Base-by-base conservation (phyloP, 2,329 filamentous ascomycete genomes). In the Alternaria atra region DNA sequence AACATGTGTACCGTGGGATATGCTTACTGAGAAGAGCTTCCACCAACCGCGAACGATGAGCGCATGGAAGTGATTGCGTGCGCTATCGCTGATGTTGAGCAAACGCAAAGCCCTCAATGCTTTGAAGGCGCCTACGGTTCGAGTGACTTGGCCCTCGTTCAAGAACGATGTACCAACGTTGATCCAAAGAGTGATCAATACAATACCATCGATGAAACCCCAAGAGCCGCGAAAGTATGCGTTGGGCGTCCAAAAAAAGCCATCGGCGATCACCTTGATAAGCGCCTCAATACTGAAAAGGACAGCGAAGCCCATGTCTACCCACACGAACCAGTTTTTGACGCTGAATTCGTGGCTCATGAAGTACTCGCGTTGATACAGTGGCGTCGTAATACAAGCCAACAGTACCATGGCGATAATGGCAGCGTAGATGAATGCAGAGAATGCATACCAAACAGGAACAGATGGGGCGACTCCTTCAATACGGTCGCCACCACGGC, bases 331-430 rank as follows among this genome's bases (percentile, higher is more conserved):
- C 95, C 96, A 99, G 73, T 94, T 95, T 59, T 84, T 85, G 46
- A 87, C 82, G 60, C 84, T 88, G 73, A 88, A 88, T 1, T 79
- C 74, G 59, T 88, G 84, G 6, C 78, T 82, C 54, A 86, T 77
- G 70, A 94, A 94, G 74, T 97, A 96, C 68, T 93, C 86, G 75
- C 91, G 93, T 76, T 99, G 95, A 75, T 96, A 99, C 15, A 99
- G 83, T 0, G 95, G 95, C 1, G 95, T 99, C 1, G 94, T 97
- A 52, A 98, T 85, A 74, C 94, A 99, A 30, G 95, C 95, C 52
- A 99, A 86, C 44, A 97, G 80, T n/a, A 99, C 95, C 96, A 99
- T 99, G 52, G 93, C 92, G 42, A 98, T 92, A 64, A 99, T 97
- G 13, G 92, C 91, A 25, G 91, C 89, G 77, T 99, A 99, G 56